These are phyloP conservation scores for Amylocystis lapponica DNA, from an alignment of 768 basidiomycete genomes.

Conservation along the genomic window DNA sequence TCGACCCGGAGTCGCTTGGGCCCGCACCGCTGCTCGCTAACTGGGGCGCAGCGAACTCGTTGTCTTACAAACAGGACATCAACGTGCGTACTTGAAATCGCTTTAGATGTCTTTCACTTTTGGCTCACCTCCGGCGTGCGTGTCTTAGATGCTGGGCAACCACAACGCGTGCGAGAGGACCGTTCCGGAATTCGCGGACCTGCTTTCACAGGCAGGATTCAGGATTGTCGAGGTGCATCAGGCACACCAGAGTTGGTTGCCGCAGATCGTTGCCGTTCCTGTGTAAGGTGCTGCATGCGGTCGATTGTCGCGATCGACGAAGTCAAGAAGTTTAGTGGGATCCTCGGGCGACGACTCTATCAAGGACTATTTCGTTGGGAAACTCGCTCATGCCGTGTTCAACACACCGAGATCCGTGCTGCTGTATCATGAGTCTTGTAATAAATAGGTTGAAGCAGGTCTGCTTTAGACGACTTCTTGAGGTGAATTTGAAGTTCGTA, in stretches of 20 bases:
- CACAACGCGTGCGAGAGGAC: constrained; percentile 8
- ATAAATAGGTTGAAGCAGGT: too few relatives aligned
- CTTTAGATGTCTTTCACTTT: background rate
- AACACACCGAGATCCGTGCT: too few relatives aligned
- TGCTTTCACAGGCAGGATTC: constrained; percentile 1
- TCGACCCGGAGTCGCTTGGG: constrained; percentile 4
- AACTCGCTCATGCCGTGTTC: too few relatives aligned
- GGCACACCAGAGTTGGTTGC: constrained; percentile 4
- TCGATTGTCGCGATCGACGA: too few relatives aligned
- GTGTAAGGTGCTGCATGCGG: too few relatives aligned
- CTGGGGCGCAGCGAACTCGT: constrained; percentile 10
- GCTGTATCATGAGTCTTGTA: too few relatives aligned
- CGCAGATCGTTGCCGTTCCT: constrained; percentile 6
- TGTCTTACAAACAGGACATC: constrained; percentile 13
- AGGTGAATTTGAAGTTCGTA: too few relatives aligned
- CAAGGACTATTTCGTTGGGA: too few relatives aligned
- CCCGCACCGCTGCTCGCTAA: constrained; percentile 21
- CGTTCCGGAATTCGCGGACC: constrained; percentile 1
- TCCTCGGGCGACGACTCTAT: too few relatives aligned
- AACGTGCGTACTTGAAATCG: constrained; percentile 6
- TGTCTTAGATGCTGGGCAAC: constrained; percentile 4
- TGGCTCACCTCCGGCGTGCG: background rate
- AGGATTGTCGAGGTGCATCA: constrained; percentile 3
- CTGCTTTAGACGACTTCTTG: too few relatives aligned
- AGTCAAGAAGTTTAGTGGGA: too few relatives aligned